Evolutionary conservation across 2,329 filamentous ascomycete genomes (phyloP), one percentile per base, ranked within the genome.

Genomic region (Macroventuria anomochaeta): DNA sequence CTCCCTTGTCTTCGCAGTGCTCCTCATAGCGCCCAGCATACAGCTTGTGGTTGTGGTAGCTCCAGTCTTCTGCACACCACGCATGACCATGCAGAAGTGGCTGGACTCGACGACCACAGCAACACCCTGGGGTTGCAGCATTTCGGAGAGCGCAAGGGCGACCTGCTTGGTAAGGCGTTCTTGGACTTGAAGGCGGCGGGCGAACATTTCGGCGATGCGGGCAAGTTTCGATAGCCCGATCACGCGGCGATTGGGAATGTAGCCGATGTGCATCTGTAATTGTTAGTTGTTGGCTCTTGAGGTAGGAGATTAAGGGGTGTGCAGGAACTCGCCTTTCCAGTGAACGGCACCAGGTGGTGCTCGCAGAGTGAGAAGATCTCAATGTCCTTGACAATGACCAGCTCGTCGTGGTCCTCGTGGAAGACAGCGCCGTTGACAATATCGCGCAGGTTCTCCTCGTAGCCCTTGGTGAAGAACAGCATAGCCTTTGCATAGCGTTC

Each of bases 51-150:
- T 95, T 6, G 95, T 97, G 15, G 85, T 89, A 43, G 90, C 88
- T 33, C 83, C 85, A 0, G 91, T 92, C 81, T 99, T 97, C 73
- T 97, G 86, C 8, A 99, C 93, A n/a, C 95, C 95, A 39, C 95
- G 86, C 93, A 97, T 97, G 13, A 96, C 92, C 93, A 97, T 99
- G 81, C 95, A 99, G 39, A 97, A 80, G 77, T 99, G 95, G 69
- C 87, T 93, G 12, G 91, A 96, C 72, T 99, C 95, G 88, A 99
- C 96, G 55, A 99, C 93, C 2, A 99, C 95, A 17, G 91, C 93
- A 2, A 99, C 93, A 39, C 95, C 95, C 71, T 96, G 91, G 2
- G 95, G 95, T 73, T 96, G 89, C 40, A 99, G 82, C 11, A 97
- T 88, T 70, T 97, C 93, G 7, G 92, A 92, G 58, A 99, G 88